A percentile compares a stretch with the other conserved stretches of the same genome.
Conservation (phyloP, 2,329 filamentous ascomycete species). For the Chaetoscypha palmicola region DNA sequence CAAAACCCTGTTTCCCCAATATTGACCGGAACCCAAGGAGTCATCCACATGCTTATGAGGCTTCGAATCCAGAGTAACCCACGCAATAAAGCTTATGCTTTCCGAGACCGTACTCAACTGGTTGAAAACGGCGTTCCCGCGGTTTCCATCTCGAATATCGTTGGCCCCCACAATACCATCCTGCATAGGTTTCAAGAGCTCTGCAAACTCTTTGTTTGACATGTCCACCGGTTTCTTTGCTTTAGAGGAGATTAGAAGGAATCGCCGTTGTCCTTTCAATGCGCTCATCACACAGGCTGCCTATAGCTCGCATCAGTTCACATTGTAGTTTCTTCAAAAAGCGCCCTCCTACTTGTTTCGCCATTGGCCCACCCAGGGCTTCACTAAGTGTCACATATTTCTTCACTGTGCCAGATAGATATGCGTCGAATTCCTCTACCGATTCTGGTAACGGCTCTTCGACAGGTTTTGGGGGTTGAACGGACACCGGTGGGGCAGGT, state of each 20-base stretch:
- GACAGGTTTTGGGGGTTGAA: slow-evolving; percentile 36
- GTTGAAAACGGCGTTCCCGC: slow-evolving; percentile 66
- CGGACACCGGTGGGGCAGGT: slow-evolving; percentile 32
- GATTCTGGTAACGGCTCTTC: slow-evolving; percentile 59
- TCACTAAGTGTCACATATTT: slow-evolving; percentile 73
- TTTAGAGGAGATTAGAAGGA: slow-evolving; percentile 81
- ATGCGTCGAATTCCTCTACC: slow-evolving; percentile 81
- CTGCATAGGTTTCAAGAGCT: slow-evolving; percentile 81
- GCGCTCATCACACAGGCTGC: slow-evolving; percentile 51
- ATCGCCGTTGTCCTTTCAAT: slow-evolving; percentile 80
- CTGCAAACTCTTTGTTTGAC: slow-evolving; percentile 54
- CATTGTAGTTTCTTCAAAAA: slow-evolving; percentile 1
- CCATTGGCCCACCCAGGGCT: slow-evolving; percentile 68
- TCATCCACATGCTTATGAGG: slow-evolving; percentile 83
- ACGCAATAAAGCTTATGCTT: slow-evolving; percentile 81
- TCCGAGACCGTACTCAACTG: slow-evolving; percentile 85
- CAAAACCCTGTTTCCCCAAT: slow-evolving; percentile 89
- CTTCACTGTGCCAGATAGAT: slow-evolving; percentile 67
- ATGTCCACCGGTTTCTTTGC: slow-evolving; percentile 78
- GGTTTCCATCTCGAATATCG: slow-evolving; percentile 75
- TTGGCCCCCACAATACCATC: slow-evolving; percentile 71
- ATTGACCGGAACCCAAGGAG: slow-evolving; percentile 75
- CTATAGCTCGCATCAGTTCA: slow-evolving; percentile 28
- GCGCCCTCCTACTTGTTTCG: slow-evolving; percentile 60
- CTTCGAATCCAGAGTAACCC: slow-evolving; percentile 79